Evolutionary conservation across 2,329 filamentous ascomycete genomes (phyloP), one percentile per base, ranked within the genome.

Genomic region (Mariannaea elegans): DNA sequence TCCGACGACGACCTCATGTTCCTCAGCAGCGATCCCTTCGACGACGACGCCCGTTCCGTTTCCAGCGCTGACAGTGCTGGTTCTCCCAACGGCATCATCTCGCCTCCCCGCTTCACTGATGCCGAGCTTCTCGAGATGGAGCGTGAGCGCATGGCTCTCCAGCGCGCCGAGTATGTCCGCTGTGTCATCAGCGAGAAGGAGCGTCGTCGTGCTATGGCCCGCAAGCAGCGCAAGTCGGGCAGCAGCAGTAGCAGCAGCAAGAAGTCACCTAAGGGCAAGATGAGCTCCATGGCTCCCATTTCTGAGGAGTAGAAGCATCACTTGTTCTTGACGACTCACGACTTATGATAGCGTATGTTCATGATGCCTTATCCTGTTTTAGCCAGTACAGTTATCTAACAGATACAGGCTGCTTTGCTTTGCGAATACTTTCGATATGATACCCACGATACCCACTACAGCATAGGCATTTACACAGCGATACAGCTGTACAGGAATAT

Each of bases 1-100:
- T 87, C 85, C 39, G 87, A 89, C 77, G 87, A 89, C 75, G 87
- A 89, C 67, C 82, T 89, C 55, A 36, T 36, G 32, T 83, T 86
- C 74, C 79, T 83, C 57, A 71, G 79, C 57, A 71, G 79, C 71
- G 79, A 82, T 65, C 75, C 79, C 64, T 80, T 81, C 56, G 81
- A 84, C 66, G 81, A 85, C 67, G 81, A 85, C 68, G 67, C 75
- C 61, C 77, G 74, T 73, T 83, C 80, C 73, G 74, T 82, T 50
- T 80, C 77, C 68, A 81, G 79, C 70, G 76, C 81, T 44, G 78
- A 78, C 71, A 71, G 76, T 71, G 71, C 76, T 59, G 78, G 75
- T 14, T 75, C 75, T 46, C 74, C 74, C 21, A 60, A 65, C 39
- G 66, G 72, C 63, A 63, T 69, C 55, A 67, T 71, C 70, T 71